Evolutionary conservation across 1,284 basidiomycete genomes (phyloP).

Genomic region (Stygiomarasmius scandens): DNA sequence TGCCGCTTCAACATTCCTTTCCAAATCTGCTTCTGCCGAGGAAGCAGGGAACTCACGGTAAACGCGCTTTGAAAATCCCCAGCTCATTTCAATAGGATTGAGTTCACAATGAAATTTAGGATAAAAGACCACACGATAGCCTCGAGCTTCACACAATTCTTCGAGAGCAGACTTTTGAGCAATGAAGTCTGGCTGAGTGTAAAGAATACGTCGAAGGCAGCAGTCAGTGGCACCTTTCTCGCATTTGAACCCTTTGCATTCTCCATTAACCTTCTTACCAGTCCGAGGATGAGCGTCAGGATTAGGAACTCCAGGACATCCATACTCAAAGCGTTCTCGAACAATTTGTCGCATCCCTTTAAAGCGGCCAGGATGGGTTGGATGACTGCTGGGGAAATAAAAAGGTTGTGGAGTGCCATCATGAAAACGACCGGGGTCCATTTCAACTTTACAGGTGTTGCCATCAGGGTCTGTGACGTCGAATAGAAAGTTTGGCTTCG

Average conservation of each 20-base stretch:
- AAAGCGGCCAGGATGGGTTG: slow-evolving; percentile 5
- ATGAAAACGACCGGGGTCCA: background rate
- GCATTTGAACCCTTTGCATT: slow-evolving; percentile 24
- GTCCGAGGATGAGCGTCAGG: background rate
- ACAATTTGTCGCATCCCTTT: slow-evolving; percentile 2
- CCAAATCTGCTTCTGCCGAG: slow-evolving; percentile 19
- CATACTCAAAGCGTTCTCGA: slow-evolving; percentile 25
- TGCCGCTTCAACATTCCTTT: slow-evolving; percentile 18
- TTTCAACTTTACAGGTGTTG: background rate
- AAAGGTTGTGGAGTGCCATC: background rate
- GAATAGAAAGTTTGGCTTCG: no score
- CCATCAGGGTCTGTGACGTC: background rate
- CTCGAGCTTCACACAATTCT: slow-evolving; percentile 13
- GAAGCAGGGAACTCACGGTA: slow-evolving; percentile 20
- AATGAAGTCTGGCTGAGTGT: slow-evolving; percentile 26
- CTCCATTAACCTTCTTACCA: slow-evolving; percentile 12
- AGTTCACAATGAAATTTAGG: slow-evolving; percentile 29
- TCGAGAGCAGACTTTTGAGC: slow-evolving; percentile 19
- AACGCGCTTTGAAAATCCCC: slow-evolving; percentile 26
- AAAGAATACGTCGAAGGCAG: slow-evolving; percentile 23
- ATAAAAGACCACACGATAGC: slow-evolving; percentile 13
- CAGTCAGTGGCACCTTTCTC: slow-evolving; percentile 8
- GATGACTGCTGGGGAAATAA: slow-evolving; percentile 35
- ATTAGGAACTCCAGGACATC: no score
- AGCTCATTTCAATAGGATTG: slow-evolving; percentile 31